Evolutionary conservation across 768 basidiomycete genomes (phyloP), one percentile per base, ranked within the genome.

Genomic region (Nidularia pulvinata): DNA sequence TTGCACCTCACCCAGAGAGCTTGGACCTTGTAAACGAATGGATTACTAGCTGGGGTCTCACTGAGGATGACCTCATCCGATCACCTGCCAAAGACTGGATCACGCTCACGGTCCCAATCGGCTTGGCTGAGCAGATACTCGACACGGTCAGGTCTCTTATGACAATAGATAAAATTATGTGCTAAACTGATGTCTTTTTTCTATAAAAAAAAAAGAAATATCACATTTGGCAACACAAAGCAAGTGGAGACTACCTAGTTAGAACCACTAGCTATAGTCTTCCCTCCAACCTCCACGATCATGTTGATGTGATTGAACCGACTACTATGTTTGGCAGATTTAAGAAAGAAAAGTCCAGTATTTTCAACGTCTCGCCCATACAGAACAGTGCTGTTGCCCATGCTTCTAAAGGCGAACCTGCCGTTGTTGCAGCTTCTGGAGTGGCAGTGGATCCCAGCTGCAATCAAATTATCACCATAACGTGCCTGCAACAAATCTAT

Each of bases 41-140:
- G 86, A 70, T 88, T 4, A 64, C 65, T 0, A 68, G 71, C 1
- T 72, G 85, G 48, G 84, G 79, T 16, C 69, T 88, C 42, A 57
- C 66, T 16, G 71, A 76, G 32, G 65, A 69, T 44, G 67, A 73
- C 49, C 53, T 79, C 14, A 56, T 62, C 45, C 77, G 77, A 13
- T 84, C 86, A n/a, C 69, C 80, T 9, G 83, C 80, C 0, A 69
- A 74, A 11, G 85, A 88, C 55, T 88, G 85, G 87, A 65, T 88
- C 7, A 79, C 74, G 4, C 59, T 86, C 46, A 73, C 59, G 11
- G 70, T 86, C 7, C 76, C 84, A 0, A 73, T 88, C 35, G 46
- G 67, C 19, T 57, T 78, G 9, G 85, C 79, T 0, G 86, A 88
- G 62, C 66, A 76, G 55, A 84, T 88, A 82, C 72, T 88, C 22